These are phyloP conservation scores for Kazachstania martiniae DNA, from an alignment of 805 yeast genomes.

Conservation along the genomic window DNA sequence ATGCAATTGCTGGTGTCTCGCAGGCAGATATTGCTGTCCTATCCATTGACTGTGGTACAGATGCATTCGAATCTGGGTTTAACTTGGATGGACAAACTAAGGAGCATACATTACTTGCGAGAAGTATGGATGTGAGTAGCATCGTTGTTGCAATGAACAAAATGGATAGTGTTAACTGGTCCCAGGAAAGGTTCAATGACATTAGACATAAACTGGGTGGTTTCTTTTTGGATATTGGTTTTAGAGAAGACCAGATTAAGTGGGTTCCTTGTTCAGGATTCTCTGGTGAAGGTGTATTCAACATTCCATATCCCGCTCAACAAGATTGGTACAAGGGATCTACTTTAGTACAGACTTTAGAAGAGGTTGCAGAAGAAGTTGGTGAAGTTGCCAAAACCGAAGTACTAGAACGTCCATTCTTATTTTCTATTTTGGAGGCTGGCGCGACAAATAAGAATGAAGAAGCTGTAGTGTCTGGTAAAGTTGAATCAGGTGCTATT, in stretches of 20 bases:
- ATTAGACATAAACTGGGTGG: constrained; percentile 69
- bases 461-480: constrained; percentile 48
- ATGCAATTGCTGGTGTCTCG: constrained; percentile 98
- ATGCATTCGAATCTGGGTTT: constrained; percentile 97
- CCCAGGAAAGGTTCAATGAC: constrained; percentile 83
- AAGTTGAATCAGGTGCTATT: constrained; percentile 55
- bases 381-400: constrained; percentile 9
- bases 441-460: constrained; percentile 37
- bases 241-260: constrained; percentile 63
- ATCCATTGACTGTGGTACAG: constrained; percentile 93
- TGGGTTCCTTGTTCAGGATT: constrained; percentile 96
- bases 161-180: constrained; percentile 90
- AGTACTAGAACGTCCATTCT: constrained; percentile 35
- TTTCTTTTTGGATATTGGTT: constrained; percentile 73
- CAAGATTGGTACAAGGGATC: constrained; percentile 93
- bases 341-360: constrained; percentile 74
- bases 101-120: constrained; percentile 92
- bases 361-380: constrained; percentile 27
- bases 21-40: constrained; percentile 97
- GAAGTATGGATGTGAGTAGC: constrained; percentile 91
- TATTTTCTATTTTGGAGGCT: constrained; percentile 55
- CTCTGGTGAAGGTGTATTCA: constrained; percentile 93
- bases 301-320: constrained; percentile 38
- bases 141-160: constrained; percentile 80
- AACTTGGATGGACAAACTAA: constrained; percentile 98